Conservation (phyloP, 331 rosid genomes). For the Malus hybrid region DNA sequence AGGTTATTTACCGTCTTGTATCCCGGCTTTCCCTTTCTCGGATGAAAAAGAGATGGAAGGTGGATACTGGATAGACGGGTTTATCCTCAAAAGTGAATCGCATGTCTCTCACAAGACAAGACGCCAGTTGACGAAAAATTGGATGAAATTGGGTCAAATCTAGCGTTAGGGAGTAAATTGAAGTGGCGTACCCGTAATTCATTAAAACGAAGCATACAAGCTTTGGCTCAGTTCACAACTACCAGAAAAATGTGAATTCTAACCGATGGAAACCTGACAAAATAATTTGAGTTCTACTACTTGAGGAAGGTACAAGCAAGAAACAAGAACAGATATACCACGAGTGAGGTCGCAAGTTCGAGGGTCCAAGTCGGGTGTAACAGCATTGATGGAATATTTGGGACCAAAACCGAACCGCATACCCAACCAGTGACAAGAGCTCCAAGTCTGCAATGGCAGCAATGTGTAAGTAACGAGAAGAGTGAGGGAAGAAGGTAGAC, state of each 20-base stretch:
- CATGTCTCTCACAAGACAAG: too few species aligned
- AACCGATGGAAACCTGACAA: background rate
- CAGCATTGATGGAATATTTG: conserved; percentile 65
- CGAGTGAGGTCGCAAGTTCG: conserved; percentile 76
- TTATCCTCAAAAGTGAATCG: too few species aligned
- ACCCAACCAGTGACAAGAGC: conserved; percentile 88
- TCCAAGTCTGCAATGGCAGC: conserved; percentile 57
- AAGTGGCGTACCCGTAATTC: background rate
- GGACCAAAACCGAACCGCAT: conserved; percentile 73
- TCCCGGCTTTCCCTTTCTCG: too few species aligned
- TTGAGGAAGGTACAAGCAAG: conserved; percentile 83
- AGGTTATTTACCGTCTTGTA: too few species aligned
- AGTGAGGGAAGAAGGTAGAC: background rate
- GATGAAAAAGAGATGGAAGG: too few species aligned
- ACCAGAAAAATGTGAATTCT: background rate
- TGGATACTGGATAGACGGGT: too few species aligned
- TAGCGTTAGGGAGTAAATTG: background rate
- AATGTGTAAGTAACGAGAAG: background rate
- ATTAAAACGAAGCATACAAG: background rate
- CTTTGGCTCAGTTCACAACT: conserved; percentile 17
- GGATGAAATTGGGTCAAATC: too few species aligned
- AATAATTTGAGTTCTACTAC: conserved; percentile 37
- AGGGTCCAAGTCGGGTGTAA: conserved; percentile 87
- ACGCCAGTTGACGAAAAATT: too few species aligned
- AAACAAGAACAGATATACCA: conserved; percentile 70